Percentiles rank a stretch among this genome's conserved stretches.
These are phyloP conservation scores for Berberis thunbergii DNA, from an alignment of 164 flowering plant genomes.

Conservation along the genomic window DNA sequence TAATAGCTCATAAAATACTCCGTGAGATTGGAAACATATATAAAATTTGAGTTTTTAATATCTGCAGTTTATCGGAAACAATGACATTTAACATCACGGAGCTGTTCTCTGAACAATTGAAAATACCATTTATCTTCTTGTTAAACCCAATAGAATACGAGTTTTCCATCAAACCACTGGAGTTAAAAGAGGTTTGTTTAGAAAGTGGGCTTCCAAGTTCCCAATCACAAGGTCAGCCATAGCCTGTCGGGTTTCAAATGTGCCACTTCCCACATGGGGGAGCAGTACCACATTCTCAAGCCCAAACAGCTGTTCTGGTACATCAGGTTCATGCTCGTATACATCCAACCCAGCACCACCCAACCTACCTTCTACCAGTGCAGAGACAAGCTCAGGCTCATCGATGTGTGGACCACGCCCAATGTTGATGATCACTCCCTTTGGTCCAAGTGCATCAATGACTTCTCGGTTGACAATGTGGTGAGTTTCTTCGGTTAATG, in stretches of 20 bases:
- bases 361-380: conserved; percentile 52
- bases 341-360: conserved; percentile 68
- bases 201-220: conserved; percentile 40
- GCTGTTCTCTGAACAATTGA: neutral
- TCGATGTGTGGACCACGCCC: conserved; percentile 59
- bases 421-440: conserved; percentile 67
- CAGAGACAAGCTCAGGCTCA: conserved; percentile 50
- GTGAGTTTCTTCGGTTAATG: conserved; percentile 60
- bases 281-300: conserved; percentile 42
- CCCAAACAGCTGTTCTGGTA: conserved; percentile 33
- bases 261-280: conserved; percentile 44
- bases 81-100: too few species aligned
- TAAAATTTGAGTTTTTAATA: too few species aligned
- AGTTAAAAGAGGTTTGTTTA: conserved; percentile 33
- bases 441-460: conserved; percentile 66
- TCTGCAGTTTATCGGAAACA: too few species aligned
- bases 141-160: neutral
- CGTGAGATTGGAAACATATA: too few species aligned
- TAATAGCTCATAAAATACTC: too few species aligned
- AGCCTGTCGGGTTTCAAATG: conserved; percentile 31
- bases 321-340: conserved; percentile 42
- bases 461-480: conserved; percentile 69
- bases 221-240: conserved; percentile 43
- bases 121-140: neutral
- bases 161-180: conserved; percentile 25